Evolutionary conservation across 2,329 filamentous ascomycete genomes (phyloP).

Genomic region (Botryosphaeria agaves): DNA sequence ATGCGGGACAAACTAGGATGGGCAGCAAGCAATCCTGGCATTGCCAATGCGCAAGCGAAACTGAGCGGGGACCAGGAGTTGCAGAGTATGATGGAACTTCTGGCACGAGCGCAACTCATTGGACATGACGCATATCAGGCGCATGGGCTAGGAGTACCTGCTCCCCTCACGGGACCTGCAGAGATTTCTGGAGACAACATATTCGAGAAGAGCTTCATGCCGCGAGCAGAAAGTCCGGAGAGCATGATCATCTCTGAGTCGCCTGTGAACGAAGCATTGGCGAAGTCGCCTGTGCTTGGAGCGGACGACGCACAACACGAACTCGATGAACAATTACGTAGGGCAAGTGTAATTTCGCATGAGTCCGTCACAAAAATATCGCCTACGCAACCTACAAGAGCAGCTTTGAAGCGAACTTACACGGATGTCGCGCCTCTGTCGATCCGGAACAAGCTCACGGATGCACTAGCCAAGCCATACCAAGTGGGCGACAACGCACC

Average conservation of each 20-base stretch:
- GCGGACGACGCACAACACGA: background rate
- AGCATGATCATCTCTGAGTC: slow-evolving; percentile 9
- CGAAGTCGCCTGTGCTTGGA: background rate
- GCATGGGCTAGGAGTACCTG: slow-evolving; percentile 30
- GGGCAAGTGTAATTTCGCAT: slow-evolving; percentile 5
- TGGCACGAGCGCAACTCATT: slow-evolving; percentile 66
- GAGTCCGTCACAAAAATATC: slow-evolving; percentile 38
- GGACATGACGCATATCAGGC: slow-evolving; percentile 44
- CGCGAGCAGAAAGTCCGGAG: slow-evolving; percentile 26
- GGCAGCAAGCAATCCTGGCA: slow-evolving; percentile 55
- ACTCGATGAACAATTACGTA: slow-evolving; percentile 2
- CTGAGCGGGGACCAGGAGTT: slow-evolving; percentile 69
- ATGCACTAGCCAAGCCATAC: slow-evolving; percentile 73
- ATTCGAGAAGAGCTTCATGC: slow-evolving; percentile 68
- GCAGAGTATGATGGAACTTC: slow-evolving; percentile 77
- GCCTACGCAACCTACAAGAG: slow-evolving; percentile 17
- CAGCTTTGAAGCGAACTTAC: slow-evolving; percentile 59
- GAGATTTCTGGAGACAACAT: slow-evolving; percentile 56
- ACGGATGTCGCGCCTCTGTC: slow-evolving; percentile 64
- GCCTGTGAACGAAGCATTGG: slow-evolving; percentile 4
- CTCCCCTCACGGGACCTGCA: slow-evolving; percentile 68
- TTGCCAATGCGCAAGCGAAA: slow-evolving; percentile 70
- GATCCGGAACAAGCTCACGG: slow-evolving; percentile 67
- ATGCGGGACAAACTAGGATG: slow-evolving; percentile 86
- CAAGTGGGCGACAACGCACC: slow-evolving; percentile 34